Percentiles rank a stretch among this genome's conserved stretches.
These are phyloP conservation scores for Euptelea pleiosperma DNA, from an alignment of 164 flowering plant species.

Conservation along the genomic window DNA sequence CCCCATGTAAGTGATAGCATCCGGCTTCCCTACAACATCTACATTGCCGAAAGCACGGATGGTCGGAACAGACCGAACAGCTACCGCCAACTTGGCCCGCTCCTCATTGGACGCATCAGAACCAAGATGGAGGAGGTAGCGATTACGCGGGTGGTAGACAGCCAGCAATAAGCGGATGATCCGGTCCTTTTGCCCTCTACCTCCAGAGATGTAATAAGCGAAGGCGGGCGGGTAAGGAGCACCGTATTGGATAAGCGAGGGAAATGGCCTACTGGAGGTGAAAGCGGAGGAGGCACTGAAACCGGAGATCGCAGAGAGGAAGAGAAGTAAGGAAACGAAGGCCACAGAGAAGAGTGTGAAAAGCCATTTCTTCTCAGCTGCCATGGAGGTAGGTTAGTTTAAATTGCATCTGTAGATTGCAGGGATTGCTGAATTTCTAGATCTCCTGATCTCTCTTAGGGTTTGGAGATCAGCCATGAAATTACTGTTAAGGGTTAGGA, in stretches of 20 bases:
- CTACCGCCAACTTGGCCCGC: slow-evolving; percentile 41
- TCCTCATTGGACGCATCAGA: slow-evolving; percentile 62
- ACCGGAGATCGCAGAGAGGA: slow-evolving; percentile 53
- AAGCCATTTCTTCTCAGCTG: slow-evolving; percentile 79
- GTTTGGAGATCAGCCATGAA: no score
- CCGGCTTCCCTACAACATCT: slow-evolving; percentile 82
- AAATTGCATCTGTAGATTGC: slow-evolving; percentile 7
- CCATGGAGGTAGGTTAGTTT: slow-evolving; percentile 22
- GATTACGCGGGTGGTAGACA: slow-evolving; percentile 86
- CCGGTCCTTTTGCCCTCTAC: slow-evolving; percentile 55
- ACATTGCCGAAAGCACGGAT: slow-evolving; percentile 75
- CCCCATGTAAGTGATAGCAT: slow-evolving; percentile 71
- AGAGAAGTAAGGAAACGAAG: slow-evolving; percentile 55
- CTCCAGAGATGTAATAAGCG: slow-evolving; percentile 83
- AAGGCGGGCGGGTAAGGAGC: slow-evolving; percentile 72
- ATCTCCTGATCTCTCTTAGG: slow-evolving; percentile 6
- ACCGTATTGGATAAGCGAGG: slow-evolving; percentile 45
- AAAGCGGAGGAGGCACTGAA: slow-evolving; percentile 34
- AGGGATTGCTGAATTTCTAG: neutral
- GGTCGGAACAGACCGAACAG: slow-evolving; percentile 55
- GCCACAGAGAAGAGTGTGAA: slow-evolving; percentile 66
- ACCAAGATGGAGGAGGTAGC: slow-evolving; percentile 71
- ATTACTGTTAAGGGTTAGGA: neutral
- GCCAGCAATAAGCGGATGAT: slow-evolving; percentile 68
- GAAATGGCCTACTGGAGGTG: slow-evolving; percentile 26